phyloP scores from a whole-genome alignment of 1,284 basidiomycete species.

The Ustilago nuda region DNA sequence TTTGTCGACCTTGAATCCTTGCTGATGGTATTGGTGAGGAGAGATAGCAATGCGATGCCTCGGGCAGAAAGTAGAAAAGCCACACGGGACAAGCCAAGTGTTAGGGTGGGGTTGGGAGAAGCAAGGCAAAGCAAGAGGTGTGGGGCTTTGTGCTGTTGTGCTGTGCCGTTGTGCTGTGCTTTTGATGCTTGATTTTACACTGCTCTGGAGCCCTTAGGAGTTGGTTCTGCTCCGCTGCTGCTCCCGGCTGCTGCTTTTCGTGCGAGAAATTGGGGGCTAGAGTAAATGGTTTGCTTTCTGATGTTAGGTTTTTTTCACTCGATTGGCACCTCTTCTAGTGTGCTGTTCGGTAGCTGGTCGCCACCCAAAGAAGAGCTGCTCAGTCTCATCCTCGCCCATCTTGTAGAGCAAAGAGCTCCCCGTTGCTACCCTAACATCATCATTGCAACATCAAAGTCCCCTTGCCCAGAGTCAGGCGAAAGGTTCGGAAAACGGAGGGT shows the following conservation, averaged over 20 bases:
- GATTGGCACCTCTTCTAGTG: neutral
- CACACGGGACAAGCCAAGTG: no score
- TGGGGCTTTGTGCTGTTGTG: no score
- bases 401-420: neutral
- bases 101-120: neutral
- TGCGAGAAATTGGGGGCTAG: constrained; percentile 12
- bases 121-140: neutral
- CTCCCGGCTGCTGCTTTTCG: neutral
- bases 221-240: neutral
- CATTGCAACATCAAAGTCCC: neutral
- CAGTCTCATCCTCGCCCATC: neutral
- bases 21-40: constrained; percentile 10
- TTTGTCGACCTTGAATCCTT: constrained; percentile 2
- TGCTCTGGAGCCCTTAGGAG: neutral
- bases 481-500: neutral
- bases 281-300: constrained; percentile 2
- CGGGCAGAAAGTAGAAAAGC: neutral
- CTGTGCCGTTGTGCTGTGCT: neutral
- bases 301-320: constrained; percentile 26
- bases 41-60: neutral
- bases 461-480: neutral
- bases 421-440: neutral
- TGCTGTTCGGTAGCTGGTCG: neutral
- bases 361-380: neutral
- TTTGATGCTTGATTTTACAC: neutral